Percentiles rank a stretch among this genome's conserved stretches.
phyloP scores from a whole-genome alignment of 305 asterid species.

The Solanum hybrid region DNA sequence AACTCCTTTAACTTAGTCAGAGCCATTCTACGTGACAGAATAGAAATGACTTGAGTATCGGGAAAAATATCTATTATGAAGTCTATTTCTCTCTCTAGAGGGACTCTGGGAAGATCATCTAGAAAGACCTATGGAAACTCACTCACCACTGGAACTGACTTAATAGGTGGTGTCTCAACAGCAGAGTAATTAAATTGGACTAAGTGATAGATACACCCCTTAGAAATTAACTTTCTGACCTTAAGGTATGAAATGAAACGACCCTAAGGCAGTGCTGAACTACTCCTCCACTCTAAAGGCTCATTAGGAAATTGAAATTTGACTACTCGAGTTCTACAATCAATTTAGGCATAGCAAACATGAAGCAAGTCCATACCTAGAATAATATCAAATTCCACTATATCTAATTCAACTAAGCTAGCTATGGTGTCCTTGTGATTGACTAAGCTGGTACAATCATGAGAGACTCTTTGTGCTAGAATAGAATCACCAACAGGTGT shows the following conservation, averaged over 20 bases:
- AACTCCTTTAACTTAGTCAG: neutral
- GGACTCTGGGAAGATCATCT: neutral
- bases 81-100: neutral
- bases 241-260: neutral
- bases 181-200: neutral
- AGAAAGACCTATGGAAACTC: neutral
- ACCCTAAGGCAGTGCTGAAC: neutral
- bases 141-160: neutral
- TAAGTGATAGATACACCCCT: neutral
- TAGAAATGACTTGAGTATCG: neutral
- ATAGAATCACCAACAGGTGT: neutral
- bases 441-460: neutral
- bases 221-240: neutral
- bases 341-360: neutral
- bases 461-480: neutral
- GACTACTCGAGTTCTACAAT: neutral
- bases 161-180: neutral
- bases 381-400: neutral
- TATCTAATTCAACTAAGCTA: no score
- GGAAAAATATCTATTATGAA: neutral
- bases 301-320: neutral
- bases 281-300: neutral
- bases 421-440: neutral
- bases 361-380: neutral
- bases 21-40: no score